Conservation (phyloP, 2,329 filamentous ascomycete species). For the Verticillium tricorpus region DNA sequence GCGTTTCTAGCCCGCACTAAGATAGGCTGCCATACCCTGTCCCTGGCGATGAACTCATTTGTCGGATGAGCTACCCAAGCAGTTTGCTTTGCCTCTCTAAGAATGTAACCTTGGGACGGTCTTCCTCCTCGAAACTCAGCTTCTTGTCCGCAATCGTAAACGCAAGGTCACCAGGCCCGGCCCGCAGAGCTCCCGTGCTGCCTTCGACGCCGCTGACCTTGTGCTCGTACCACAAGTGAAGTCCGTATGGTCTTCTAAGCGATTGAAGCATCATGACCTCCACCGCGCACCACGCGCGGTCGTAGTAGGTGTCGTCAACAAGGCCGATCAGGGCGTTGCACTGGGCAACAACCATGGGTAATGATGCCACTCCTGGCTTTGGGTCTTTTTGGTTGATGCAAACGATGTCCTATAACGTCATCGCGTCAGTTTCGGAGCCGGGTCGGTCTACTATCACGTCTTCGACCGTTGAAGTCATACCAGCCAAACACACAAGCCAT, state of each 20-base stretch:
- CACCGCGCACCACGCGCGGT: conserved; percentile 32
- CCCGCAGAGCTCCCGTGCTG: conserved; percentile 1
- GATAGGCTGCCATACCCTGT: not conserved
- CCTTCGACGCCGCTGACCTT: not conserved
- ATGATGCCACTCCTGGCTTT: conserved; percentile 23
- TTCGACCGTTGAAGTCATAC: not conserved
- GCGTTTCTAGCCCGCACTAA: not conserved
- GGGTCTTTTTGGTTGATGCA: conserved; percentile 31
- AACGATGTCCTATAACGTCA: conserved; percentile 21
- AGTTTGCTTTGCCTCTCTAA: conserved; percentile 19
- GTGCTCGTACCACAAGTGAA: conserved; percentile 26
- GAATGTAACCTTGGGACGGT: conserved; percentile 19
- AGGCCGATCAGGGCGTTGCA: conserved; percentile 35
- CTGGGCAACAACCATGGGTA: conserved; percentile 31
- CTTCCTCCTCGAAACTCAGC: conserved; percentile 17
- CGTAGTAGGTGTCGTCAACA: conserved; percentile 26
- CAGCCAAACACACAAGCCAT: conserved; percentile 22
- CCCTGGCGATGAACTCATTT: not conserved
- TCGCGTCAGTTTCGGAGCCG: not conserved
- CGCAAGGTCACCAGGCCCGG: conserved; percentile 5
- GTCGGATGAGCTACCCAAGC: conserved; percentile 7
- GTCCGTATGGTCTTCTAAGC: conserved; percentile 22
- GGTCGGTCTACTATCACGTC: not conserved
- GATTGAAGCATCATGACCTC: conserved; percentile 27
- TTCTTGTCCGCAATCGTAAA: conserved; percentile 11